phyloP scores from a whole-genome alignment of 805 yeast species.

The Saccharomycopsis fibuligera region DNA sequence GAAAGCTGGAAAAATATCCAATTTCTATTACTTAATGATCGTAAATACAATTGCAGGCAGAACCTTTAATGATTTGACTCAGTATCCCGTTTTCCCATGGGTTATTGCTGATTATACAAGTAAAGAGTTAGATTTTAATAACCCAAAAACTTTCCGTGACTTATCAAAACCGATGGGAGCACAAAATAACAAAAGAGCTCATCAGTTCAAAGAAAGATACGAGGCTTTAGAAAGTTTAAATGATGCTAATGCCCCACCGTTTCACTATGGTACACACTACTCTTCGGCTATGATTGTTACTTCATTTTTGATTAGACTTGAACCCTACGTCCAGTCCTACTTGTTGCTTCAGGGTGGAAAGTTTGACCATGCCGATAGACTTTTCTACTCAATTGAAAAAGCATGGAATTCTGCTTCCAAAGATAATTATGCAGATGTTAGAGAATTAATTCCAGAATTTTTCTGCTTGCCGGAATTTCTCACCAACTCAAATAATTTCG shows the following conservation, averaged over 20 bases:
- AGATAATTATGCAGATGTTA: constrained; percentile 80
- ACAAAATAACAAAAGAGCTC: constrained; percentile 54
- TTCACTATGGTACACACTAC: constrained; percentile 90
- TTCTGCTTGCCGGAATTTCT: constrained; percentile 77
- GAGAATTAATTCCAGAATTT: constrained; percentile 85
- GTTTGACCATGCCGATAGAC: constrained; percentile 82
- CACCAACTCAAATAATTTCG: constrained; percentile 54
- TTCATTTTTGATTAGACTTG: constrained; percentile 66
- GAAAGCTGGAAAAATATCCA: constrained; percentile 73
- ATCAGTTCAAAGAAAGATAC: constrained; percentile 62
- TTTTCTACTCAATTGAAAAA: constrained; percentile 66
- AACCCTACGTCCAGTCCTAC: constrained; percentile 79
- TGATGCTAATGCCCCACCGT: constrained; percentile 61
- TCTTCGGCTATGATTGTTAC: constrained; percentile 92
- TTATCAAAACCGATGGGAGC: constrained; percentile 90
- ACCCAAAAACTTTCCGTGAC: constrained; percentile 64
- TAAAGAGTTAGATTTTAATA: constrained; percentile 54
- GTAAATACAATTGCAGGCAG: constrained; percentile 83
- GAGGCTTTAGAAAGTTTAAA: constrained; percentile 60
- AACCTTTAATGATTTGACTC: constrained; percentile 83
- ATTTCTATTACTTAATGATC: constrained; percentile 74
- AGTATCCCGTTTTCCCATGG: constrained; percentile 91
- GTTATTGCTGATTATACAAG: constrained; percentile 78
- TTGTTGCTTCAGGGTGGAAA: constrained; percentile 77
- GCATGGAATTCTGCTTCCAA: constrained; percentile 77